phyloP scores from a whole-genome alignment of 305 asterid genomes.

The Withania somnifera region DNA sequence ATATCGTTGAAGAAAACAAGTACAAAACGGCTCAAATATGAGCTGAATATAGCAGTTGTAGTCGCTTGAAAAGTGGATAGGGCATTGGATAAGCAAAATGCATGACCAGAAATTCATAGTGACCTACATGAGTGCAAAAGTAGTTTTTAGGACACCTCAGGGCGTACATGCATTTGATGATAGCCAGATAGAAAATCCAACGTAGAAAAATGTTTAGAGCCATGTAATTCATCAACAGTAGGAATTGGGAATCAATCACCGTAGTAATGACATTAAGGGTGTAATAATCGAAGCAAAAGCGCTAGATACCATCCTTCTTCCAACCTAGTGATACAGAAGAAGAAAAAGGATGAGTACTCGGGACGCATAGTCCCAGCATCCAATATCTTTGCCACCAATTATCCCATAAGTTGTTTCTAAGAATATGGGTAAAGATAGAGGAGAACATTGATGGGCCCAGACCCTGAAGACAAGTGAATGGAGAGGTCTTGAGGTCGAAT shows the following conservation, averaged over 20 bases:
- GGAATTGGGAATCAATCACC: background rate
- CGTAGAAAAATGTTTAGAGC: background rate
- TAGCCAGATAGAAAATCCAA: background rate
- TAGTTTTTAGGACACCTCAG: background rate
- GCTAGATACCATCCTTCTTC: background rate
- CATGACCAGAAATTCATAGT: too few relatives aligned
- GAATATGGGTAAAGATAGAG: background rate
- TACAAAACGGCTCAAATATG: background rate
- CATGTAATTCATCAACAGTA: background rate
- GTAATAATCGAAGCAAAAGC: background rate
- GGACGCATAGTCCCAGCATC: background rate
- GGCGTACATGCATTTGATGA: background rate
- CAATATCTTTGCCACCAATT: background rate
- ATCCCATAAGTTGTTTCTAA: background rate
- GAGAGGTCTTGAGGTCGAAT: background rate
- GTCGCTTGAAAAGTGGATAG: background rate
- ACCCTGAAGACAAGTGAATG: background rate
- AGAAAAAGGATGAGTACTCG: background rate
- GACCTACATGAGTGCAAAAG: background rate
- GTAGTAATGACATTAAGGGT: too few relatives aligned
- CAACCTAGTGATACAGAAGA: background rate
- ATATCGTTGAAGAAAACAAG: background rate
- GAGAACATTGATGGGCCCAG: background rate
- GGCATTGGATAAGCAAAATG: background rate
- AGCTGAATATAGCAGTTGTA: background rate